Base-by-base conservation (phyloP, 2,329 filamentous ascomycete genomes). In the Aspergillus flavus region DNA sequence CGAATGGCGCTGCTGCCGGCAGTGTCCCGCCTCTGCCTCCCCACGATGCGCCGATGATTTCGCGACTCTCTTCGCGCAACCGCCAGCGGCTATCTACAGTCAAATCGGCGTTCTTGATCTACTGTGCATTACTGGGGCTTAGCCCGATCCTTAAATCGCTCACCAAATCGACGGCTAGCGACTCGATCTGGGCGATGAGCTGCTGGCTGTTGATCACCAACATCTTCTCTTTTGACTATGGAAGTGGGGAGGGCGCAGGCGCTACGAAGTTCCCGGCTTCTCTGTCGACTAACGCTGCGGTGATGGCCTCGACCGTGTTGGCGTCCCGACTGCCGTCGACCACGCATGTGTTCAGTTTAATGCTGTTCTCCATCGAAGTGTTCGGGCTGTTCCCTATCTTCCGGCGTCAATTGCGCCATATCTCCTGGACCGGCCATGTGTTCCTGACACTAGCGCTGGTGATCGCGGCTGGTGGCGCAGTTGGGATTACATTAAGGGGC, bases 361-460 rank as follows among this genome's bases (percentile, higher is more conserved):
- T 94, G 0, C 86, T 99, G 6, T 98, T 99, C 84, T 94, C 90
- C 65, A 98, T 99, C 70, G 93, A 99, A 76, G 93, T 99, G 1
- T 99, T 98, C 77, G 95, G 94, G 0, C 84, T 99, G 9, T 98
- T 98, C 70, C 95, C 95, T n/a, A 94, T 99, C 5, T 98, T 98
- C 74, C 84, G 95, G n/a, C 87, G 94, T 6, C 92, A 97, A 73
- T 86, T 96, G 11, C 87, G 92, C 19, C 90, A 94, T 74, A 86
- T 91, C 43, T 93, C 89, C 63, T 95, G 92, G 89, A 85, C 83
- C 1, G 92, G 93, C 28, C 94, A 99, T 76, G 84, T 95, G 3
- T 73, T 86, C 0, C 84, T 97, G 26, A 96, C 94, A 0, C 82
- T 90, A 9, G 79, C 89, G 16, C 85, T 98, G 26, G 91, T 97